Percentiles rank a stretch among this genome's conserved stretches.
Conservation (phyloP, 495 filamentous ascomycete genomes). For the Hypoxylon fragiforme region DNA sequence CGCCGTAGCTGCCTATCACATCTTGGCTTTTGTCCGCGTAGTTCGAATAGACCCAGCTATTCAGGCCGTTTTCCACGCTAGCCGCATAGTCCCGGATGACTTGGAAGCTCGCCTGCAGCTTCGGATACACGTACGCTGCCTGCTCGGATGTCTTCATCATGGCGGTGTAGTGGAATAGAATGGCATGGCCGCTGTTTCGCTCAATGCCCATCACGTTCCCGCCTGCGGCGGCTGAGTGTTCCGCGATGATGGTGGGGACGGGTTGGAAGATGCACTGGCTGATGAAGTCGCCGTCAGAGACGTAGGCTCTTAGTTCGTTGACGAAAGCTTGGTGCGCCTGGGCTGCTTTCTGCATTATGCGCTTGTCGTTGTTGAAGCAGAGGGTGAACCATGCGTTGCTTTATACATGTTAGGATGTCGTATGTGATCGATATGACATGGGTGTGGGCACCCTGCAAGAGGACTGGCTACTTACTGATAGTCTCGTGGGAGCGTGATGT, state of each 20-base stretch:
- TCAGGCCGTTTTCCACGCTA: slow-evolving; percentile 21
- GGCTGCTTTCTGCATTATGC: slow-evolving; percentile 28
- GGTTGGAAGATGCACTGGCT: slow-evolving; percentile 55
- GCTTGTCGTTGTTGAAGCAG: slow-evolving; percentile 32
- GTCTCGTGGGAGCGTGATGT: not conserved
- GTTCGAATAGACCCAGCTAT: slow-evolving; percentile 41
- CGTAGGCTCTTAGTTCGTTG: slow-evolving; percentile 16
- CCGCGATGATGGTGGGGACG: slow-evolving; percentile 44
- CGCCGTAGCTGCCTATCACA: slow-evolving; percentile 53
- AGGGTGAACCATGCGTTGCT: slow-evolving; percentile 39
- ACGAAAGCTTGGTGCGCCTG: slow-evolving; percentile 31
- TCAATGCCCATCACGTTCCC: slow-evolving; percentile 59
- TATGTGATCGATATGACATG: not conserved
- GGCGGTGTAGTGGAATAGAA: slow-evolving; percentile 17
- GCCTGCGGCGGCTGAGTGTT: slow-evolving; percentile 47
- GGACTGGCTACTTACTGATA: slow-evolving; percentile 18
- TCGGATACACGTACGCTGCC: slow-evolving; percentile 12
- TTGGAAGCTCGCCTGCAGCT: slow-evolving; percentile 13
- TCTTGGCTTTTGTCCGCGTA: slow-evolving; percentile 50
- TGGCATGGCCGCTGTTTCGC: slow-evolving; percentile 35
- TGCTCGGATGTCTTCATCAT: slow-evolving; percentile 33
- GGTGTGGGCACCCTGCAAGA: not conserved
- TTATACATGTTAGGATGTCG: not conserved
- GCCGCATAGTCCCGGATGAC: slow-evolving; percentile 22
- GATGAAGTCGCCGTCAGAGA: slow-evolving; percentile 37